Percentiles rank a stretch among this genome's conserved stretches.
Conservation (phyloP, 768 basidiomycete species). For the Leccinum aurantiacum region DNA sequence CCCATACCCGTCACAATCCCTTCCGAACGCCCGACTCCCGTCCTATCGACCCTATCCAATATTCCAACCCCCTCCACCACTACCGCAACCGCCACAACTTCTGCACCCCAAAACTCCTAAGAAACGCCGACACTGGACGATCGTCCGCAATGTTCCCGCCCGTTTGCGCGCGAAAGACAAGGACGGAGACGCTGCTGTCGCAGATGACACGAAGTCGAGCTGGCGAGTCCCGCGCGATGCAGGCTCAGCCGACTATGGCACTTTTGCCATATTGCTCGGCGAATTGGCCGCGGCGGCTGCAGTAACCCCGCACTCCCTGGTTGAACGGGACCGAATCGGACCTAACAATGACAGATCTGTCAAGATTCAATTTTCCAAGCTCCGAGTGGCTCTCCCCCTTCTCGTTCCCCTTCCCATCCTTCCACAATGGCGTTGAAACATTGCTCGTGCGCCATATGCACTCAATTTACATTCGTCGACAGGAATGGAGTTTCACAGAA, state of each 20-base stretch:
- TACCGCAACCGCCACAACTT: background rate
- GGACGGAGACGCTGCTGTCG: conserved; percentile 41
- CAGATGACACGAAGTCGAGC: conserved; percentile 35
- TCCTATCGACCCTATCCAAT: conserved; percentile 16
- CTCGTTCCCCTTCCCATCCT: too few species aligned
- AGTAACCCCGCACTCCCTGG: background rate
- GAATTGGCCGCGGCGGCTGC: background rate
- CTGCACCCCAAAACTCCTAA: conserved; percentile 1
- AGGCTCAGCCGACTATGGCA: conserved; percentile 59
- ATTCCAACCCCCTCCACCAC: conserved; percentile 1
- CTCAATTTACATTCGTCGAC: too few species aligned
- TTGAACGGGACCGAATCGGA: too few species aligned
- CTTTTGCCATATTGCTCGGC: conserved; percentile 32
- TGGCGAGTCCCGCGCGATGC: conserved; percentile 55
- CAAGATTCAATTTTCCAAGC: too few species aligned
- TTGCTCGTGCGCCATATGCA: too few species aligned
- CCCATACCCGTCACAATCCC: conserved; percentile 32
- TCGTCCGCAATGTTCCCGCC: conserved; percentile 49
- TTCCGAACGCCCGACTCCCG: conserved; percentile 14
- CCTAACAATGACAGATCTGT: too few species aligned
- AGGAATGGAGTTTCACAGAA: too few species aligned
- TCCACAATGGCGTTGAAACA: too few species aligned
- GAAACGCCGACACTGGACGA: conserved; percentile 60
- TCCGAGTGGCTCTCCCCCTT: too few species aligned
- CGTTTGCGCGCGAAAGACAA: conserved; percentile 52